Base-by-base conservation (phyloP, 225 moss, liverwort and hornwort genomes). In the Takakia lepidozioides region DNA sequence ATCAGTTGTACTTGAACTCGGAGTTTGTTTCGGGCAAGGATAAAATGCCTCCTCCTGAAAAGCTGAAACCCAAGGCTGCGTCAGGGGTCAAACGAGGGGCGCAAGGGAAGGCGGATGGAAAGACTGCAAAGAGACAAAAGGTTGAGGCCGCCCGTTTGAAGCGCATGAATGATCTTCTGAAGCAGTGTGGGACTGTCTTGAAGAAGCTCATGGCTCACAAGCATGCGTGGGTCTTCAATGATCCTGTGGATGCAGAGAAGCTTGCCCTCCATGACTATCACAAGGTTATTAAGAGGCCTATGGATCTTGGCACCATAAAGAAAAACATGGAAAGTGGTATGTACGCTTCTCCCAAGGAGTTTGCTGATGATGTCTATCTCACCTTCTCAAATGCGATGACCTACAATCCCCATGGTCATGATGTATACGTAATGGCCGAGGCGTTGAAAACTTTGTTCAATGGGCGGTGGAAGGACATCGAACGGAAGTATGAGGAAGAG, bases 11-110 rank as follows among this genome's bases (percentile, higher is more conserved):
- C 28, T 58, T 87, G 53, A 91, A 98, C 60, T 80, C 84, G 2
- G 98, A 98, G 64, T 98, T 98, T 13, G 83, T 98, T 0, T 91
- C 98, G 7, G 98, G 98, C 11, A 98, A 87, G 61, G 91, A 98
- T 10, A 91, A 81, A 73, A 98, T 98, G 91, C 98, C 98, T 2
- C 91, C 98, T 3, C 87, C 91, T 14, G 98, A 98, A 61, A 98
- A 98, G 54, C 46, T 83, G 25, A 91, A 81, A 71, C 57, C 87
- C 1, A 87, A 77, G 32, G 56, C 63, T 0, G 66, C 65, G 2
- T 40, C 58, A 4, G 73, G 73, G 0, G 27, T 59, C 2, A 80
- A 80, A 52, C 72, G 85, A 60, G 87, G 80, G 2, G 60, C 65
- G 1, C 38, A 73, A 4, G 75, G 77, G 0, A 78, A 83, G 24